Conservation (phyloP, 2,329 filamentous ascomycete species). For the Ophiosphaerella herpotricha region DNA sequence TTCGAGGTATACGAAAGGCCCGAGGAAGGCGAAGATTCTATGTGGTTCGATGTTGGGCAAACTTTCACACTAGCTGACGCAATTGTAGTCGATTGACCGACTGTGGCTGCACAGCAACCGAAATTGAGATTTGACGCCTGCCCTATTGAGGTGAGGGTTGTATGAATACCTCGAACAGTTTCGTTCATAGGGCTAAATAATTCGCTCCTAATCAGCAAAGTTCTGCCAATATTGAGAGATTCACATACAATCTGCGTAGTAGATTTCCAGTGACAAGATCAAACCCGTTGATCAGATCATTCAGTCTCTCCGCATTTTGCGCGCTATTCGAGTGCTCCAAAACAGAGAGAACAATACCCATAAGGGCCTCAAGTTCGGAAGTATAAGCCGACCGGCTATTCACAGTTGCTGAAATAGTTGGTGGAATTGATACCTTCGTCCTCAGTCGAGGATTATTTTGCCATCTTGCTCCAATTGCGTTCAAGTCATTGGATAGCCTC, state of each 20-base stretch:
- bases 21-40: not conserved
- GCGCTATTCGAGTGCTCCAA: not conserved
- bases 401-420: not conserved
- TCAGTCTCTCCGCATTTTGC: not conserved
- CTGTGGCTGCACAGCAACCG: not conserved
- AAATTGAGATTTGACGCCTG: not conserved
- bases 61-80: not conserved
- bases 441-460: not conserved
- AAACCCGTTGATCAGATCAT: not conserved
- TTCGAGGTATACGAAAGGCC: not conserved
- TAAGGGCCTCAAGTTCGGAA: not conserved
- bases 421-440: not conserved
- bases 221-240: not conserved
- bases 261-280: not conserved
- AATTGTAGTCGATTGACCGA: not conserved
- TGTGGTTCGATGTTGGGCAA: not conserved
- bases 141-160: not conserved
- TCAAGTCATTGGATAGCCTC: not conserved
- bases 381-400: not conserved
- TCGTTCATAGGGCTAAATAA: not conserved
- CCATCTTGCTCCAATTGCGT: not conserved
- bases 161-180: not conserved
- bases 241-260: not conserved
- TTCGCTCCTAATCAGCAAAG: not conserved
- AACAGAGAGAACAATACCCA: not conserved